Percentiles rank a stretch among this genome's conserved stretches.
phyloP scores from a whole-genome alignment of 352 stramenopile genomes.

The Globisporangium cylindrosporum region DNA sequence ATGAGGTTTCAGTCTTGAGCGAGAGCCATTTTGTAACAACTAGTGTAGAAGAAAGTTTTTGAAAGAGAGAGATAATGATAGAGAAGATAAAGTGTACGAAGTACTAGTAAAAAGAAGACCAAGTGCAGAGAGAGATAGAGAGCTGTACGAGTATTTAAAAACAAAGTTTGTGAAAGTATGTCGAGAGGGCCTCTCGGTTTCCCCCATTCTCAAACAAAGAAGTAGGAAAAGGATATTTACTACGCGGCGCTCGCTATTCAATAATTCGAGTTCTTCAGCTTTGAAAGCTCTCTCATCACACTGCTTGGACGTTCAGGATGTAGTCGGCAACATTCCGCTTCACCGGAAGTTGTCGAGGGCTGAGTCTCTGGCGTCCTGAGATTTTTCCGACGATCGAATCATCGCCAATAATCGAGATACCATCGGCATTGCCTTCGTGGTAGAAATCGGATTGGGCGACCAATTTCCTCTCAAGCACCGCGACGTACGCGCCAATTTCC shows the following conservation, averaged over 20 bases:
- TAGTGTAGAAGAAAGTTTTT: neutral
- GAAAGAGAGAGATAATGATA: neutral
- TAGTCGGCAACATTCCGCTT: neutral
- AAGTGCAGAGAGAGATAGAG: neutral
- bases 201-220: no score
- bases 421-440: no score
- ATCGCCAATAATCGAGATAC: no score
- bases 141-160: neutral
- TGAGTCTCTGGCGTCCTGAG: neutral
- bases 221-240: no score
- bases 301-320: slow-evolving; percentile 9
- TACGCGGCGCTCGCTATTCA: no score
- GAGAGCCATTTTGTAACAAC: neutral
- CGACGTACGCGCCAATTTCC: slow-evolving; percentile 23
- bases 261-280: neutral
- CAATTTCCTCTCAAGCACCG: slow-evolving; percentile 35
- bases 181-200: neutral
- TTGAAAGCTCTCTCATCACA: neutral
- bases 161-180: neutral
- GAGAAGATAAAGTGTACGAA: no score
- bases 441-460: neutral
- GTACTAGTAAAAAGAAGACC: no score
- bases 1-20: neutral
- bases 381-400: no score
- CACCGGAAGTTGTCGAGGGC: neutral